A percentile compares a stretch with the other conserved stretches of the same genome.
These are phyloP conservation scores for Aspergillus ochraceoroseus DNA, from an alignment of 2,329 filamentous ascomycete species.

Conservation along the genomic window DNA sequence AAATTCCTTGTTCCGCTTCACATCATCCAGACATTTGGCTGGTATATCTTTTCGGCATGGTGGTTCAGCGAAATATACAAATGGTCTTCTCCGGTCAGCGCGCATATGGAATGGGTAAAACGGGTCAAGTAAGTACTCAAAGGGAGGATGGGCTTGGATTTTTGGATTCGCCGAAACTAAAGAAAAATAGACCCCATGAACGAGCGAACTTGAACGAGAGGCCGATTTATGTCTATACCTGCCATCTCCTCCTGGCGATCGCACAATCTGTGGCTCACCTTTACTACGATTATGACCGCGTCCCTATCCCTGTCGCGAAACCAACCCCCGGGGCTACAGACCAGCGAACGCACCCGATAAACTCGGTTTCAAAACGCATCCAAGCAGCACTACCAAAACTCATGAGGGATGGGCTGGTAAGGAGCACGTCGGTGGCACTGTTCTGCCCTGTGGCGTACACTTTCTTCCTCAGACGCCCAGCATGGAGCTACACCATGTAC, in stretches of 20 bases:
- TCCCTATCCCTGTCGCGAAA: constrained; percentile 50
- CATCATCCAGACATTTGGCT: constrained; percentile 65
- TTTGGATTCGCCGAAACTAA: constrained; percentile 5
- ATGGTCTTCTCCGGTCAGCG: constrained; percentile 58
- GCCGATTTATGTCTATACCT: constrained; percentile 70
- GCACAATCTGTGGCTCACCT: constrained; percentile 68
- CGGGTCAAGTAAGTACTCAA: constrained; percentile 54
- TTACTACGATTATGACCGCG: constrained; percentile 65
- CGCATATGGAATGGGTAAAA: constrained; percentile 68
- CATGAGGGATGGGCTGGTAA: constrained; percentile 32
- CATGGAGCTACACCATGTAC: constrained; percentile 66
- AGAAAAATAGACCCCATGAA: constrained; percentile 50
- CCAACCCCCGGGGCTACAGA: constrained; percentile 31
- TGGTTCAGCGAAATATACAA: constrained; percentile 78
- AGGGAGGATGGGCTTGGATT: background rate
- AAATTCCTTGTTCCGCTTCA: constrained; percentile 54
- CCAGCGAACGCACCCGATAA: constrained; percentile 35
- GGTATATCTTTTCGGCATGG: constrained; percentile 72
- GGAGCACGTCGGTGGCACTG: constrained; percentile 40
- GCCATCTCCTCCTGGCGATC: constrained; percentile 63
- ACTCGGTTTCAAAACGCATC: constrained; percentile 40
- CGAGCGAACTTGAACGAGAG: constrained; percentile 77
- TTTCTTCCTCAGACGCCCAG: constrained; percentile 55
- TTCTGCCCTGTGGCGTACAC: constrained; percentile 58
- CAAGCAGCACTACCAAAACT: constrained; percentile 30